Evolutionary conservation across 345 rosid genomes (phyloP).

Genomic region (Barbarea vulgaris): DNA sequence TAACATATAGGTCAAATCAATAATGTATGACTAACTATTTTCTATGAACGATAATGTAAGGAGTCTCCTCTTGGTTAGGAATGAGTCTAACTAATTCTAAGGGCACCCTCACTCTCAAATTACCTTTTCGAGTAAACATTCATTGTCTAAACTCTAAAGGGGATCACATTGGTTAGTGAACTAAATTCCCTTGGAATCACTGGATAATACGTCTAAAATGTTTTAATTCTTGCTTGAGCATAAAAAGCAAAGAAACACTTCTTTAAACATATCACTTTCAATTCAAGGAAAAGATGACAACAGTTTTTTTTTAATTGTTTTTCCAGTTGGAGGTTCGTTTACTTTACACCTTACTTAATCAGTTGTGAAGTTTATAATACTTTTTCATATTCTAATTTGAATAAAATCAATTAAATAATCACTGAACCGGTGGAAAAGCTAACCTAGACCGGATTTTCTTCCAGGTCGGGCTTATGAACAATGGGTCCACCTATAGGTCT

Average conservation of each 20-base stretch:
- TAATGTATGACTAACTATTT: neutral
- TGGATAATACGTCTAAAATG: neutral
- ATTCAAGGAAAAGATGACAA: neutral
- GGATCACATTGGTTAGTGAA: conserved; percentile 19
- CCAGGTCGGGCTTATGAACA: neutral
- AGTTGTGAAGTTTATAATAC: neutral
- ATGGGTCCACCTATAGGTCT: neutral
- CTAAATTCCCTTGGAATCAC: conserved; percentile 7
- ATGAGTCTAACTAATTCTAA: conserved; percentile 23
- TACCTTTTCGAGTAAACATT: neutral
- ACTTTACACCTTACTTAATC: neutral
- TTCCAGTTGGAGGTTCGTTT: neutral
- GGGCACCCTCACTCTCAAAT: conserved; percentile 15
- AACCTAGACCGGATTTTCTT: neutral
- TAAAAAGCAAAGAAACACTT: neutral
- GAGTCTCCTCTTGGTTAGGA: neutral
- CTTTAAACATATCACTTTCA: neutral
- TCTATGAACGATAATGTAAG: conserved; percentile 13
- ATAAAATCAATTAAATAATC: neutral
- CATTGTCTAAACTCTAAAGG: conserved; percentile 2
- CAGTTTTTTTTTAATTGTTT: neutral
- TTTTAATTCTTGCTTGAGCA: conserved; percentile 6
- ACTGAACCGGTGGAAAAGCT: conserved; percentile 9
- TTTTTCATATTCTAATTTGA: neutral
- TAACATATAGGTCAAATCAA: conserved; percentile 10